phyloP scores from a whole-genome alignment of 2,329 filamentous ascomycete genomes.

The Ambrosiella beaveri region DNA sequence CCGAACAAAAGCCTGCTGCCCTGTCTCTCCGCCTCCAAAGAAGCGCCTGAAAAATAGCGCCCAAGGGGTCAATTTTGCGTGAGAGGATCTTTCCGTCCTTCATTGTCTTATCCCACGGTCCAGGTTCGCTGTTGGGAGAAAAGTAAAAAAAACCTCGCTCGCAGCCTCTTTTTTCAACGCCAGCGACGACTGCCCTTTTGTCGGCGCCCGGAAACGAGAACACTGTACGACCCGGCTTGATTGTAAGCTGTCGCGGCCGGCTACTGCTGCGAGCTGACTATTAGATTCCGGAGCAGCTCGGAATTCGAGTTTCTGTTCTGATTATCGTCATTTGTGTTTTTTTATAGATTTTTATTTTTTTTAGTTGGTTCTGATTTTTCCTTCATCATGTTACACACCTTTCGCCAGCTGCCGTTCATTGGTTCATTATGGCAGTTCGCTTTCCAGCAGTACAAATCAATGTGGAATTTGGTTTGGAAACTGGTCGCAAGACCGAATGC shows the following conservation, averaged over 20 bases:
- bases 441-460: constrained; percentile 13
- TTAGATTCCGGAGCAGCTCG: not conserved
- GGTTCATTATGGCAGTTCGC: constrained; percentile 13
- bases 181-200: not conserved
- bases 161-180: not conserved
- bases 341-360: not conserved
- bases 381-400: constrained; percentile 10
- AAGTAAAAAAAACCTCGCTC: not conserved
- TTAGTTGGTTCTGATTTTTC: not conserved
- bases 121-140: not conserved
- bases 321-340: not conserved
- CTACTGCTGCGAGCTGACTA: not conserved
- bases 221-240: not conserved
- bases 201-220: too few relatives aligned
- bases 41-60: constrained; percentile 4
- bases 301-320: not conserved
- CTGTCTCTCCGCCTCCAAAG: not conserved
- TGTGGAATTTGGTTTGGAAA: constrained; percentile 13
- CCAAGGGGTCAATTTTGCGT: not conserved
- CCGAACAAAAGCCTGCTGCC: not conserved
- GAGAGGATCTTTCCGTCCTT: not conserved
- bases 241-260: not conserved
- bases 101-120: constrained; percentile 1
- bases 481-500: constrained; percentile 11
- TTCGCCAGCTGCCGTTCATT: constrained; percentile 11